Evolutionary conservation across 352 stramenopile species (phyloP).

Genomic region (Globisporangium heterothallicum): DNA sequence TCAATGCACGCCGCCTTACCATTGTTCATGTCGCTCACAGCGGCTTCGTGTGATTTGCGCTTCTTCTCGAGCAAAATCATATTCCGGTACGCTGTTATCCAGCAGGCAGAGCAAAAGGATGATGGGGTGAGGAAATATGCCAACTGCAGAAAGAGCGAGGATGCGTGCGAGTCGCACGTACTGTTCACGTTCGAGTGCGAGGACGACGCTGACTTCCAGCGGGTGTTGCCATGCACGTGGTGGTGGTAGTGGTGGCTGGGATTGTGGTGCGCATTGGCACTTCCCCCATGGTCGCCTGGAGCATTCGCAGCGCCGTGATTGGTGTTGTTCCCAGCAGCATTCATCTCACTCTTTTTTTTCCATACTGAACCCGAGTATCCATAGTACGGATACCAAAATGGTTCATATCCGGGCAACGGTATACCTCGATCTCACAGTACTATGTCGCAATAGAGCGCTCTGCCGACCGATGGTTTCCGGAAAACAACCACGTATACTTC

Average conservation of each 20-base stretch:
- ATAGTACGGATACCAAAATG: neutral
- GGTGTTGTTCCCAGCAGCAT: too few species aligned
- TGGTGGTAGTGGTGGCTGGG: neutral
- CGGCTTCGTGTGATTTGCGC: conserved; percentile 39
- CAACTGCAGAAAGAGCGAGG: neutral
- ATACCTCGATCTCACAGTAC: neutral
- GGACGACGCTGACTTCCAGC: conserved; percentile 14
- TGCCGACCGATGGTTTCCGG: neutral
- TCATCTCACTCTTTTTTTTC: neutral
- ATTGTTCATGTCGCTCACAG: conserved; percentile 35
- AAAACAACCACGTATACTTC: neutral
- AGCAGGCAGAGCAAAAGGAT: neutral
- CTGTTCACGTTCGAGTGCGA: conserved; percentile 18
- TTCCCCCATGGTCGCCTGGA: too few species aligned
- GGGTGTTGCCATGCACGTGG: conserved; percentile 4
- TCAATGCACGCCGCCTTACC: conserved; percentile 18
- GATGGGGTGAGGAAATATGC: neutral
- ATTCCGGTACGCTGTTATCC: conserved; percentile 25
- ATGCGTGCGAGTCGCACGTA: conserved; percentile 12
- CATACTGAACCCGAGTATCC: neutral
- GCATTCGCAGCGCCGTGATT: too few species aligned
- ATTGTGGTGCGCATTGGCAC: neutral
- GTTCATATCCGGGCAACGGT: neutral
- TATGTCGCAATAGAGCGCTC: neutral
- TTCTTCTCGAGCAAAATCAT: conserved; percentile 55